Evolutionary conservation across 2,329 filamentous ascomycete genomes (phyloP).

Genomic region (Beauveria caledonica): DNA sequence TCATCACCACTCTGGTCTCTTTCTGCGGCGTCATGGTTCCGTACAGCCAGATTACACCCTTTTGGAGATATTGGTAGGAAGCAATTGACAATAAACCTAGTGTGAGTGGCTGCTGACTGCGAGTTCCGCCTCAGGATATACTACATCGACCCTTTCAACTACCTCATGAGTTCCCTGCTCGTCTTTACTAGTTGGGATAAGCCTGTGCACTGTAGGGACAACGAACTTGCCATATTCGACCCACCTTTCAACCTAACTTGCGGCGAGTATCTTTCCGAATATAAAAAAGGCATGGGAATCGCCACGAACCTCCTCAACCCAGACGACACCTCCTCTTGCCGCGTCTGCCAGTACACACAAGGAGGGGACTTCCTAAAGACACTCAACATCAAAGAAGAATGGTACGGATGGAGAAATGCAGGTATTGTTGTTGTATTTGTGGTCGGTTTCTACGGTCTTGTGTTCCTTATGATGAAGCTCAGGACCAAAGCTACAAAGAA

Average conservation of each 20-base stretch:
- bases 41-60: no score
- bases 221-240: neutral
- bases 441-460: neutral
- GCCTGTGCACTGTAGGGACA: neutral
- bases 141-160: neutral
- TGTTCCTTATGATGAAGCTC: neutral
- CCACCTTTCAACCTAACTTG: neutral
- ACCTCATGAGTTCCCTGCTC: neutral
- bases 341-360: neutral
- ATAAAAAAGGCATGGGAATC: neutral
- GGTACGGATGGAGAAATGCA: neutral
- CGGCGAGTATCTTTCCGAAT: neutral
- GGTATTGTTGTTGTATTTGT: neutral
- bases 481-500: neutral
- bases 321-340: neutral
- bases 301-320: neutral
- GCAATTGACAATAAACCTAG: no score
- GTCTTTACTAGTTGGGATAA: neutral
- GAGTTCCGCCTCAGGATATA: no score
- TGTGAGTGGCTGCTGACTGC: no score
- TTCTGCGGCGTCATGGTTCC: no score
- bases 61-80: no score
- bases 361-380: neutral
- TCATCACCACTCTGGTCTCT: no score
- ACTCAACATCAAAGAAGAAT: neutral